A percentile compares a stretch with the other conserved stretches of the same genome.
Evolutionary conservation across 495 filamentous ascomycete genomes (phyloP).

Genomic region (Tetracladium setigerum): DNA sequence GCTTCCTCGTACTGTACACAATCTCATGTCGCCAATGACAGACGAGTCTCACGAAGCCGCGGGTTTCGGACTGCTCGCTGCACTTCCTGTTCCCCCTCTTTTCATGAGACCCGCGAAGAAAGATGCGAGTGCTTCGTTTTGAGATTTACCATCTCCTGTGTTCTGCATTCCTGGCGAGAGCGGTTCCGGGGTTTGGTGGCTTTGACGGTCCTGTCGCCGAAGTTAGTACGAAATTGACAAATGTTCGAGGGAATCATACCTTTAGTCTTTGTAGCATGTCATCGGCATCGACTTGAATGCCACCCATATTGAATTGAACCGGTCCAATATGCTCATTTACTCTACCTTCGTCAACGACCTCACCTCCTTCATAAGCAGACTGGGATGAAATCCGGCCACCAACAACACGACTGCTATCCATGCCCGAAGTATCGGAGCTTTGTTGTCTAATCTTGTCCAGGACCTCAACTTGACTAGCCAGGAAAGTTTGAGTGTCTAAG

Average conservation of each 20-base stretch:
- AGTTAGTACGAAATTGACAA: neutral
- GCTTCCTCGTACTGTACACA: too few species aligned
- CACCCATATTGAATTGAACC: conserved; percentile 95
- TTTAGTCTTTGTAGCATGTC: conserved; percentile 87
- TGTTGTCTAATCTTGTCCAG: conserved; percentile 58
- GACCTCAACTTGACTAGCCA: conserved; percentile 61
- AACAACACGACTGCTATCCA: conserved; percentile 23
- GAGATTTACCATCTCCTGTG: conserved; percentile 47
- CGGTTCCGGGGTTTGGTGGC: conserved; percentile 30
- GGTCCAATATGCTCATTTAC: conserved; percentile 90
- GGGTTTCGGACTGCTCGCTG: conserved; percentile 21
- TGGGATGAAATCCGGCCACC: conserved; percentile 7
- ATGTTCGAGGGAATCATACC: conserved; percentile 35
- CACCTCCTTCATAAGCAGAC: conserved; percentile 1
- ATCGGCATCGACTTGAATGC: conserved; percentile 93
- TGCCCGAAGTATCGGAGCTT: conserved; percentile 28
- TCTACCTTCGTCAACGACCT: conserved; percentile 38
- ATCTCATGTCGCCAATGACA: too few species aligned
- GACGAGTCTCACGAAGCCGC: too few species aligned
- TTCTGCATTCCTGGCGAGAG: conserved; percentile 11
- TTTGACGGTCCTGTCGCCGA: conserved; percentile 18
- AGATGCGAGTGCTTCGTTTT: conserved; percentile 53
- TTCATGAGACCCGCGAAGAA: conserved; percentile 65
- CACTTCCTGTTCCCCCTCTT: conserved; percentile 23
- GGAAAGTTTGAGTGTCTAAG: conserved; percentile 73